Base-by-base conservation (phyloP, 495 filamentous ascomycete genomes). In the Evansstolkia leycettana region DNA sequence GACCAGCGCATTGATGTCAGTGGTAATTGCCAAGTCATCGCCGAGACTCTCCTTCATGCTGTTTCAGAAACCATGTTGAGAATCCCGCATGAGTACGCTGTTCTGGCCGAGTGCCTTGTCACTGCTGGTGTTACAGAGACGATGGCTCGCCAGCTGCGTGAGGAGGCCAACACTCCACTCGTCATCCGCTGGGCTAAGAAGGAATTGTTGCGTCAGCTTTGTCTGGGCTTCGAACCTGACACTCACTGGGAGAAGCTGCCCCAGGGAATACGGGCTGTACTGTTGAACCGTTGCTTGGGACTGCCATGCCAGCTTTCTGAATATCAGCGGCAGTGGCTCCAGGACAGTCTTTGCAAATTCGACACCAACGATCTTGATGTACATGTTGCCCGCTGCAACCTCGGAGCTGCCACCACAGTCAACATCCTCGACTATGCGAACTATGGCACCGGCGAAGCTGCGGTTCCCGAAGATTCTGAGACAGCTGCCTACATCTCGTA, bases 31-130 rank as follows among this genome's bases (percentile, higher is more conserved):
- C 55, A 55, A 18, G 51, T 65, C 14, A 67, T 74, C 34, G 72
- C 72, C 0, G 72, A 76, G 44, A 65, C 64, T 13, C 38, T 76
- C n/a, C 39, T 75, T 1, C 72, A 75, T 36, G 64, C 67, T 10
- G 65, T 67, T 30, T 59, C 58, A 0, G 66, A 75, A 43, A 52
- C 60, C 5, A 50, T 63, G 14, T 52, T 73, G 48, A 56, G 56
- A 12, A 58, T 73, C 35, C 58, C 60, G 8, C 69, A 75, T 41
- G 60, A 69, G 29, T 59, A 75, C 39, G 64, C 72, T 2, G 42
- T 53, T 2, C 50, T 73, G 26, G 45, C 62, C 9, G 68, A 71
- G 34, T 62, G 58, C 10, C 56, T 73, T 14, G 46, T 73, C 15
- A 52, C 51, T 1, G 54, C 56, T n/a, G 53, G 51, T 24, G 47